Evolutionary conservation across 1,139 yeast species (phyloP).

Genomic region (Taphrina pruni): DNA sequence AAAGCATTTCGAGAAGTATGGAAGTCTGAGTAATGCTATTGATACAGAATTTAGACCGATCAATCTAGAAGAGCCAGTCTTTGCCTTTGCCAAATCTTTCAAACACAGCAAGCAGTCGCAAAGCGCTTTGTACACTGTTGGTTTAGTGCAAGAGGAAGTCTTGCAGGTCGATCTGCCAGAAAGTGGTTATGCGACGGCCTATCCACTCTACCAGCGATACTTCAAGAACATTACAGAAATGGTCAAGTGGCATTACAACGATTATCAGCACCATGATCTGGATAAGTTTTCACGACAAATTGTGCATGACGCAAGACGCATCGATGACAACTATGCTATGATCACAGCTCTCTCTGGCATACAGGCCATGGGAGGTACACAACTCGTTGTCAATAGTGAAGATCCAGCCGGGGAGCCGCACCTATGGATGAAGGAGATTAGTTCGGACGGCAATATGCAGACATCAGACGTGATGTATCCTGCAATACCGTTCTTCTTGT

Average conservation of each 20-base stretch:
- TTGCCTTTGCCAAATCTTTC: conserved; percentile 22
- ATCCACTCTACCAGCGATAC: conserved; percentile 11
- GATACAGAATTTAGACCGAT: conserved; percentile 16
- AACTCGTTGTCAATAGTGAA: conserved; percentile 21
- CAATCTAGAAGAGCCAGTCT: conserved; percentile 24
- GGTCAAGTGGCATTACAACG: conserved; percentile 18
- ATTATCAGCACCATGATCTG: not conserved
- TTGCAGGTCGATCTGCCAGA: conserved; percentile 20
- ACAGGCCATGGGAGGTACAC: conserved; percentile 26
- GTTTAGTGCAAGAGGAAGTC: conserved; percentile 23
- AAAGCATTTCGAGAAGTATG: conserved; percentile 1
- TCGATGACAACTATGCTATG: conserved; percentile 17
- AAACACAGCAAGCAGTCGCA: not conserved
- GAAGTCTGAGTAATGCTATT: not conserved
- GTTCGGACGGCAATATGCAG: conserved; percentile 31
- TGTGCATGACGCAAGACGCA: not conserved
- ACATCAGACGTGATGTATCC: conserved; percentile 37
- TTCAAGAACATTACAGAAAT: conserved; percentile 11
- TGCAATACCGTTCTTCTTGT: conserved; percentile 36
- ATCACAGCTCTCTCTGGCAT: conserved; percentile 12
- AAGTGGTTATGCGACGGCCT: conserved; percentile 8
- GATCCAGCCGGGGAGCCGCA: conserved; percentile 29
- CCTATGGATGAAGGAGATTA: conserved; percentile 35
- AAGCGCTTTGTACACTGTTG: conserved; percentile 17
- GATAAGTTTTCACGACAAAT: conserved; percentile 4